Conservation (phyloP, 2,329 filamentous ascomycete species). For the Coleophoma cylindrospora region DNA sequence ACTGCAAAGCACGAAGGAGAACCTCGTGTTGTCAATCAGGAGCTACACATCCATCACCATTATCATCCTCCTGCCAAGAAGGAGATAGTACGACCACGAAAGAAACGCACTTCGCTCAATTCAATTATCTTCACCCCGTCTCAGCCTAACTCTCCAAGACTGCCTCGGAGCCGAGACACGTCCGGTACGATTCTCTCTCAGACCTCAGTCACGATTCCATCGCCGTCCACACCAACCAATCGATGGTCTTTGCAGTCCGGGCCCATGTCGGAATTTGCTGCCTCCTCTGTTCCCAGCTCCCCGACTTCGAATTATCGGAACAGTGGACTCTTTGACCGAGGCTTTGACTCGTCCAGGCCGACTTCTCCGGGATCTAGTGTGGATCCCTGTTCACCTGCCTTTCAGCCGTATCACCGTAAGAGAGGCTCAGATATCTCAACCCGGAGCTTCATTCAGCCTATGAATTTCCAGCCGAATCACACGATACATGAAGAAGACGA, state of each 20-base stretch:
- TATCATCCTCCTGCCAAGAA: conserved; percentile 69
- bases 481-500: conserved; percentile 29
- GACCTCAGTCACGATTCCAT: conserved; percentile 46
- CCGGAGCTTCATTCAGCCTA: conserved; percentile 35
- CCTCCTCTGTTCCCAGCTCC: conserved; percentile 76
- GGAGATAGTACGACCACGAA: conserved; percentile 61
- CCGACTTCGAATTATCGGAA: conserved; percentile 69
- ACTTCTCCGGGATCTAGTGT: conserved; percentile 77
- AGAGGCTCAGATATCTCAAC: conserved; percentile 49
- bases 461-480: conserved; percentile 28
- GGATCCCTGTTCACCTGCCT: conserved; percentile 60
- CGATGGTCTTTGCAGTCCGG: conserved; percentile 63
- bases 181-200: conserved; percentile 35
- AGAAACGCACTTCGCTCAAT: conserved; percentile 63
- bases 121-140: conserved; percentile 57
- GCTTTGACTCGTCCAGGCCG: conserved; percentile 66
- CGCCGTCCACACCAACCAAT: conserved; percentile 37
- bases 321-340: conserved; percentile 74
- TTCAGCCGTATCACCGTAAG: conserved; percentile 47
- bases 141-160: conserved; percentile 25
- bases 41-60: conserved; percentile 91
- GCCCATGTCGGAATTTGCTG: conserved; percentile 56
- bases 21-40: conserved; percentile 50
- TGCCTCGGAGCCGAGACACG: conserved; percentile 34
- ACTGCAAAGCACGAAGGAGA: conserved; percentile 9